Evolutionary conservation across 345 rosid species (phyloP).

Genomic region (Reutealis trisperma): DNA sequence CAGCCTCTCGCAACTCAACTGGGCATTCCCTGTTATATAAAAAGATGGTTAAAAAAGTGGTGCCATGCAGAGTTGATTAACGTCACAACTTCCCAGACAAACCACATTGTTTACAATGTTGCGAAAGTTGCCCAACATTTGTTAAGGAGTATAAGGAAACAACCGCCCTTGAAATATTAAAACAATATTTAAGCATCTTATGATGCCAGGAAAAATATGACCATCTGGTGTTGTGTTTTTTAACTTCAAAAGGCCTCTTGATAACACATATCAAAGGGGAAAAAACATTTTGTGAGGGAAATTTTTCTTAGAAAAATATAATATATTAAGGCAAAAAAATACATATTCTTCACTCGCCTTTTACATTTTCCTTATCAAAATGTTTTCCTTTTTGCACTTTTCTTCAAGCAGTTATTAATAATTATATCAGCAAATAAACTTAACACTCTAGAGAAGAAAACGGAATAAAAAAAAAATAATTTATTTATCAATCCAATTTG

Average conservation of each 20-base stretch:
- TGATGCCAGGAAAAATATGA: not conserved
- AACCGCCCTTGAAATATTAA: not conserved
- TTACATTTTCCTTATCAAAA: too few relatives aligned
- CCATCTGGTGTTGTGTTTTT: not conserved
- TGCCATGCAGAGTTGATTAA: not conserved
- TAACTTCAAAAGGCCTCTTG: not conserved
- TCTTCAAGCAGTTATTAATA: too few relatives aligned
- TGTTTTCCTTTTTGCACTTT: too few relatives aligned
- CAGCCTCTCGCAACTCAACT: constrained; percentile 79
- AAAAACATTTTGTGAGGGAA: too few relatives aligned
- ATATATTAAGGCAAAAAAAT: not conserved
- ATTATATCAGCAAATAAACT: too few relatives aligned
- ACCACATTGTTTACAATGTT: not conserved
- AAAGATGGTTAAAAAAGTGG: not conserved
- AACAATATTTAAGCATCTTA: not conserved
- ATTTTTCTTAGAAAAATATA: not conserved
- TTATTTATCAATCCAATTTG: too few relatives aligned
- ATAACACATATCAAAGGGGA: not conserved
- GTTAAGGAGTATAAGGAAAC: not conserved
- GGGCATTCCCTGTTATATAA: constrained; percentile 76
- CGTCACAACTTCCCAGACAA: not conserved
- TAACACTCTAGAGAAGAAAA: too few relatives aligned
- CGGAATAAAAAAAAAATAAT: too few relatives aligned
- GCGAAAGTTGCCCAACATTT: not conserved
- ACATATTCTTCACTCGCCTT: not conserved